Evolutionary conservation across 345 rosid genomes (phyloP).

Genomic region (Melaleuca quinquenervia): DNA sequence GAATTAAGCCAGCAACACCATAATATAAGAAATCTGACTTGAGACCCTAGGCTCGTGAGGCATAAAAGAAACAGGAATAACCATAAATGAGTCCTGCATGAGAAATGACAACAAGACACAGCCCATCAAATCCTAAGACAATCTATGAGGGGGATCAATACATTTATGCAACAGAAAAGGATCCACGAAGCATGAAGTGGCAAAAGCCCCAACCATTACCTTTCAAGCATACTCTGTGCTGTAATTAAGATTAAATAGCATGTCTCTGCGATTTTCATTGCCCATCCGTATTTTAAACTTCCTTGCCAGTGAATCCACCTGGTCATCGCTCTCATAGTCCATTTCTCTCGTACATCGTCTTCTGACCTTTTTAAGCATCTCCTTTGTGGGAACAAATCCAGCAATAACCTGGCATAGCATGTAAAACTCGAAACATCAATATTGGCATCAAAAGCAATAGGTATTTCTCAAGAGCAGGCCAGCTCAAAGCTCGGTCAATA

Average conservation of each 20-base stretch:
- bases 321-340: constrained; percentile 56
- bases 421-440: not conserved
- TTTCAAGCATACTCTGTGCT: constrained; percentile 36
- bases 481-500: not conserved
- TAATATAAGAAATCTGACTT: not conserved
- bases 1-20: not conserved
- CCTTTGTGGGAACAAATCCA: constrained; percentile 80
- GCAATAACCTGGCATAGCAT: constrained; percentile 40
- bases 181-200: not conserved
- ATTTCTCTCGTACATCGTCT: constrained; percentile 79
- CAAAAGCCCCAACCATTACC: not conserved
- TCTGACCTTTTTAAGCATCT: constrained; percentile 59
- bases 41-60: not conserved
- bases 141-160: not conserved
- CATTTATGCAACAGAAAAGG: not conserved
- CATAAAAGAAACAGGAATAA: not conserved
- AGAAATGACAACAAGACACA: not conserved
- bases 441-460: not conserved
- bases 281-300: constrained; percentile 57
- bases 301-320: constrained; percentile 42
- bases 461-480: not conserved
- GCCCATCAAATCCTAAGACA: not conserved
- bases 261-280: constrained; percentile 54
- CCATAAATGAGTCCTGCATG: not conserved
- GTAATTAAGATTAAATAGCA: constrained; percentile 63